These are phyloP conservation scores for Craspedostauros australis DNA, from an alignment of 108 stramenopile genomes.

Conservation along the genomic window DNA sequence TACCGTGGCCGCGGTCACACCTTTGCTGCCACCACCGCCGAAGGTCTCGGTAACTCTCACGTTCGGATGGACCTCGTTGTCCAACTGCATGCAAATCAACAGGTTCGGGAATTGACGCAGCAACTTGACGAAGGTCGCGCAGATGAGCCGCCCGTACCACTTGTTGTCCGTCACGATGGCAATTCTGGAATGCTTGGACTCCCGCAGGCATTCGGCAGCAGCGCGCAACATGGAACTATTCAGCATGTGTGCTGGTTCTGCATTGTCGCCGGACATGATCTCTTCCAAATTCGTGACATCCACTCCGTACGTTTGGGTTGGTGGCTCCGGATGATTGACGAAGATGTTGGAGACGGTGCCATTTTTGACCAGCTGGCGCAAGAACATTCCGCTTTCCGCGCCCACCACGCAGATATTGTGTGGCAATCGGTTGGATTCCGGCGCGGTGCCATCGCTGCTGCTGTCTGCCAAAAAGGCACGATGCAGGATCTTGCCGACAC, in stretches of 20 bases:
- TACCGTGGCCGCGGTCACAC: conserved; percentile 7
- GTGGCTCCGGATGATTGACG: conserved; percentile 85
- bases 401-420: conserved; percentile 71
- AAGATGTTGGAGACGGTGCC: conserved; percentile 51
- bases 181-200: conserved; percentile 26
- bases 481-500: conserved; percentile 66
- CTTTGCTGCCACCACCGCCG: conserved; percentile 1
- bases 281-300: conserved; percentile 18
- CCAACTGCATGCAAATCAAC: conserved; percentile 7
- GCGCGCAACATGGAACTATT: conserved; percentile 35
- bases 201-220: conserved; percentile 45
- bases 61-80: background rate
- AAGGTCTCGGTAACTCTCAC: background rate
- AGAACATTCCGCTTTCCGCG: conserved; percentile 63
- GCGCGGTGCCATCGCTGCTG: conserved; percentile 2
- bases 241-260: conserved; percentile 86
- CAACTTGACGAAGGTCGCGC: conserved; percentile 46
- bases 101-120: conserved; percentile 14
- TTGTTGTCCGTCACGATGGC: conserved; percentile 80
- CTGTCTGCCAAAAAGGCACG: conserved; percentile 31
- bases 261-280: conserved; percentile 35
- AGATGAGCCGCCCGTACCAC: conserved; percentile 65
- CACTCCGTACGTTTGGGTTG: conserved; percentile 72
- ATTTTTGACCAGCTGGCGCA: conserved; percentile 32
- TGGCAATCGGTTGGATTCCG: conserved; percentile 16